Evolutionary conservation across 345 rosid species (phyloP), one percentile per base, ranked within the genome.

Genomic region (Heritiera littoralis): DNA sequence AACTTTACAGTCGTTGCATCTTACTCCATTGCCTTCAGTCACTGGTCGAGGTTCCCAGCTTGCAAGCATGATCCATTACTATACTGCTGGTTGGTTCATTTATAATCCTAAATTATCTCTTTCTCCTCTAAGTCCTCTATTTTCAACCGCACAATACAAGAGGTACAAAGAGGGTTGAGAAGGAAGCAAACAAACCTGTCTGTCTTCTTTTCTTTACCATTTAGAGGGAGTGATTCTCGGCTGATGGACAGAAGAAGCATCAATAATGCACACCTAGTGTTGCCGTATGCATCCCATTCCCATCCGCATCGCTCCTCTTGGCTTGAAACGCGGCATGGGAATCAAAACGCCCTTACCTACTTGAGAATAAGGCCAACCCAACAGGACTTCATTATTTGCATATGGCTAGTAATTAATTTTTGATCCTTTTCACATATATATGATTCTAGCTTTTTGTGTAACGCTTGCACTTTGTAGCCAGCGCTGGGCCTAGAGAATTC

Each of bases 301-400:
- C 60, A 56, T 56, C 66, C 13, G 13, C 13, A 18, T 43, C 52
- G 12, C 23, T 30, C 60, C 45, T 51, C 54, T 71, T 49, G 75
- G 76, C 64, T n/a, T 32, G 43, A 41, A 64, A 32, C 67, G 0
- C n/a, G 4, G 63, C 49, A 10, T 54, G 76, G 63, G 76, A 54
- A 71, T 49, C 46, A 73, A 55, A 73, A 18, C 3, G 18, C 11
- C 51, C 49, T 72, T 17, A 18, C 76, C 76, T 17, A 38, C 64
- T 73, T 73, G 12, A 73, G 65, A n/a, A 73, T 54, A 38, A 72
- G 64, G 6, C 63, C 65, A 55, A 55, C 12, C 65, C 77, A 38
- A 55, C 11, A 65, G 14, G 38, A 63, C 66, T 63, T 63, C 7
- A 61, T 10, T 3, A 12, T 63, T 30, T 28, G 8, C 66, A 63